Evolutionary conservation across 2,329 filamentous ascomycete species (phyloP).

Genomic region (Paracamarosporium sp.): DNA sequence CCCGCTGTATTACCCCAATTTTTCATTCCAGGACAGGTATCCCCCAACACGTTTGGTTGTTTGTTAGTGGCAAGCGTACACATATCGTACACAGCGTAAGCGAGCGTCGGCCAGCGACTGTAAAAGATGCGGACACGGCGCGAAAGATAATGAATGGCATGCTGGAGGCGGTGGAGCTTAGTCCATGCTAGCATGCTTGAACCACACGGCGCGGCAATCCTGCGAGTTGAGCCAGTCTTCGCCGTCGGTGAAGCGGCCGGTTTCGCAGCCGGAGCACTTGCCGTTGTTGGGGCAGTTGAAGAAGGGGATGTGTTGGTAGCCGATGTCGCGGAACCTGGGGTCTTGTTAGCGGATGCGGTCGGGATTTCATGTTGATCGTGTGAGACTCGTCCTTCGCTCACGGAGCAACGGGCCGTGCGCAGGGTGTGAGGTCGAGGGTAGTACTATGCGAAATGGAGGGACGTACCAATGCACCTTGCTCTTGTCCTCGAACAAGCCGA

Average conservation of each 20-base stretch:
- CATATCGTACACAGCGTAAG: not conserved
- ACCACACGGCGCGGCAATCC: conserved; percentile 95
- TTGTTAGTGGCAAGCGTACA: not conserved
- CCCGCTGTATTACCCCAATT: not conserved
- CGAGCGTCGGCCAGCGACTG: not conserved
- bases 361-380: not conserved
- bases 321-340: conserved; percentile 96
- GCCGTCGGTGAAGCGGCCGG: conserved; percentile 87
- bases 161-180: conserved; percentile 45
- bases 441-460: not conserved
- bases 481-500: conserved; percentile 90
- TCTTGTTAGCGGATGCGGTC: not conserved
- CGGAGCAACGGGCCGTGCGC: too few species aligned
- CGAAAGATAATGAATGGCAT: not conserved
- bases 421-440: not conserved
- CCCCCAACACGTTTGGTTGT: too few species aligned
- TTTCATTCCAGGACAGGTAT: not conserved
- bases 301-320: conserved; percentile 97
- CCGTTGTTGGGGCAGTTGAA: conserved; percentile 98
- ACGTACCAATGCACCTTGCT: conserved; percentile 90
- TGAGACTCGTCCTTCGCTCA: too few species aligned
- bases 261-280: conserved; percentile 88
- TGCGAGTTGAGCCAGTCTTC: conserved; percentile 85
- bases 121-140: not conserved
- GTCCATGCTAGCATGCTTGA: conserved; percentile 88